phyloP scores from a whole-genome alignment of 78 protist genomes.

The Bigelowiella natans region DNA sequence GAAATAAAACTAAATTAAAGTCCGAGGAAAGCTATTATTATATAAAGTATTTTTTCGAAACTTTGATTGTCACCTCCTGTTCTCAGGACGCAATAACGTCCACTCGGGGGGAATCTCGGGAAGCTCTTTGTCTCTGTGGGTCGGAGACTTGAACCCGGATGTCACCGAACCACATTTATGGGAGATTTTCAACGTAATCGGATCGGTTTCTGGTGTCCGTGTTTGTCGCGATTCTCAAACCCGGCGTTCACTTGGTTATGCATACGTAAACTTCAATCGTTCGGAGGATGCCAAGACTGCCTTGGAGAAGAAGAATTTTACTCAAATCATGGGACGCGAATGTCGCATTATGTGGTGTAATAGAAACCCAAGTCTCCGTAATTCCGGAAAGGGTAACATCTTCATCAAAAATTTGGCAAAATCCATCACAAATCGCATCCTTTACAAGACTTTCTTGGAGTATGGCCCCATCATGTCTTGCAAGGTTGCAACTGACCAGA shows the following conservation, averaged over 20 bases:
- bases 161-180: constrained; percentile 68
- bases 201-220: constrained; percentile 79
- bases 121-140: constrained; percentile 46
- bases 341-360: constrained; percentile 95
- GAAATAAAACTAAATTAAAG: no score
- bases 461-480: constrained; percentile 66
- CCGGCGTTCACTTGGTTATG: constrained; percentile 84
- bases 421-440: constrained; percentile 67
- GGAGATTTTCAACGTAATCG: constrained; percentile 77
- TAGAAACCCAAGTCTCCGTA: constrained; percentile 87
- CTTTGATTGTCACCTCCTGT: no score
- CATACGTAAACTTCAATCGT: constrained; percentile 88
- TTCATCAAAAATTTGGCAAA: constrained; percentile 88
- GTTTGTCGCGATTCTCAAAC: constrained; percentile 86
- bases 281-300: constrained; percentile 83
- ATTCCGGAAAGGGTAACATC: constrained; percentile 88
- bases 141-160: constrained; percentile 62
- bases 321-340: constrained; percentile 63
- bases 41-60: no score
- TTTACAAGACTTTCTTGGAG: constrained; percentile 75
- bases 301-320: constrained; percentile 84
- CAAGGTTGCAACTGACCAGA: constrained; percentile 56
- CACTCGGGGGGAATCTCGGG: no score
- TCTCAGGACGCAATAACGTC: no score
- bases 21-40: no score